Base-by-base conservation (phyloP, 805 yeast species). In the Yarrowia divulgata region DNA sequence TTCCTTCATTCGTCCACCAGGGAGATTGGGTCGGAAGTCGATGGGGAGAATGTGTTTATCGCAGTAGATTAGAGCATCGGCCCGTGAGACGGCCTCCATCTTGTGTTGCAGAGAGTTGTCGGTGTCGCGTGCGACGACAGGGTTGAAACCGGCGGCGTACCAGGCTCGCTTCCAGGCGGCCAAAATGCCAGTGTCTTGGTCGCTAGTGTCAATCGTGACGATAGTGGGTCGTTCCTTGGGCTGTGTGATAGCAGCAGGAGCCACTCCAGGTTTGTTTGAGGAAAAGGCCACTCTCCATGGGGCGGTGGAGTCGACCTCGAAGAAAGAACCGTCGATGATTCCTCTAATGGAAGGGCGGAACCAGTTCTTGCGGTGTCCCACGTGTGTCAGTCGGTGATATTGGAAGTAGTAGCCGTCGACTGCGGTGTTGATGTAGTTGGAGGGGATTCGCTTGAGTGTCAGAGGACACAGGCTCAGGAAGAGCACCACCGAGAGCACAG, bases 361-460 rank as follows among this genome's bases (percentile, higher is more conserved):
- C 55, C 57, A 49, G 48, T 63, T 63, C 29, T 63, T 46, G 5
- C 66, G 32, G 42, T 60, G 66, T 42, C 52, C 40, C 23, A 60
- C 42, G 14, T 60, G 66, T 8, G 66, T 60, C 39, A 63, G 39
- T 19, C 68, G 35, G 48, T 63, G 68, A 14, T 63, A 63, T 16
- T 49, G 55, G 12, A 63, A 63, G 68, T 63, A 63, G 57, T 63
- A 63, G 43, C 68, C 68, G 48, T 49, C 68, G 40, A 63, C 45
- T 10, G 68, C 43, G 18, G 68, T 63, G 68, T 63, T 46, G 57
- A 63, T 63, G 57, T 63, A 63, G 23, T 63, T 49, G 5, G 68
- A 63, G 6, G 55, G 68, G 43, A 63, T 48, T 19, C 48, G 34
- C 39, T 46, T 19, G 68, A 63, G 68, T 1, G 68, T 63, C 32